phyloP scores from a whole-genome alignment of 2,329 filamentous ascomycete species.

The Sporothrix luriei region DNA sequence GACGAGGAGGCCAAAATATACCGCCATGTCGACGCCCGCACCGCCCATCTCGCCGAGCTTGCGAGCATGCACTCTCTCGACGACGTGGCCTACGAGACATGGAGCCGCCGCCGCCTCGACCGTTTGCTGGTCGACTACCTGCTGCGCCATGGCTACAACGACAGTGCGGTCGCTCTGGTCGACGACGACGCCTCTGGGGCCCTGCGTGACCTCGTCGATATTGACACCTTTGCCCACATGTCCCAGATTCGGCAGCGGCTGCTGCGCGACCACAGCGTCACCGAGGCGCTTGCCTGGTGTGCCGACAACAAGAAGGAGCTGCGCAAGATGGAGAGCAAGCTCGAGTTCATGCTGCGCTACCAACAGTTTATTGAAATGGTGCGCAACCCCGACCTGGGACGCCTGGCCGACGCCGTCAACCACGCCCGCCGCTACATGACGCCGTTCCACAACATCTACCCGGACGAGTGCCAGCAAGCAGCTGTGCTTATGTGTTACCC shows the following conservation, averaged over 20 bases:
- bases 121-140: constrained; percentile 91
- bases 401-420: constrained; percentile 72
- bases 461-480: constrained; percentile 69
- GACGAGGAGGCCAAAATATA: constrained; percentile 80
- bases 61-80: constrained; percentile 78
- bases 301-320: constrained; percentile 89
- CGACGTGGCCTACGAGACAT: constrained; percentile 91
- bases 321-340: constrained; percentile 81
- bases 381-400: constrained; percentile 63
- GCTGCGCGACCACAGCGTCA: constrained; percentile 64
- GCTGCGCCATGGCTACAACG: constrained; percentile 76
- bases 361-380: constrained; percentile 96
- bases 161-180: constrained; percentile 75
- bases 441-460: constrained; percentile 68
- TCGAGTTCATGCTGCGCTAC: constrained; percentile 90
- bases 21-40: constrained; percentile 71
- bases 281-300: constrained; percentile 86
- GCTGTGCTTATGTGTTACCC: constrained; percentile 79
- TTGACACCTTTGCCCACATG: constrained; percentile 84
- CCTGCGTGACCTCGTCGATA: constrained; percentile 81
- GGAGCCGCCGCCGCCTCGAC: constrained; percentile 80
- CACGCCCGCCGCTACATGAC: constrained; percentile 83
- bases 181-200: constrained; percentile 33
- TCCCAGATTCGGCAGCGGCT: constrained; percentile 76
- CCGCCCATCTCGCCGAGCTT: constrained; percentile 78